phyloP scores from a whole-genome alignment of 495 filamentous ascomycete genomes.

The Xylaria telfairii region DNA sequence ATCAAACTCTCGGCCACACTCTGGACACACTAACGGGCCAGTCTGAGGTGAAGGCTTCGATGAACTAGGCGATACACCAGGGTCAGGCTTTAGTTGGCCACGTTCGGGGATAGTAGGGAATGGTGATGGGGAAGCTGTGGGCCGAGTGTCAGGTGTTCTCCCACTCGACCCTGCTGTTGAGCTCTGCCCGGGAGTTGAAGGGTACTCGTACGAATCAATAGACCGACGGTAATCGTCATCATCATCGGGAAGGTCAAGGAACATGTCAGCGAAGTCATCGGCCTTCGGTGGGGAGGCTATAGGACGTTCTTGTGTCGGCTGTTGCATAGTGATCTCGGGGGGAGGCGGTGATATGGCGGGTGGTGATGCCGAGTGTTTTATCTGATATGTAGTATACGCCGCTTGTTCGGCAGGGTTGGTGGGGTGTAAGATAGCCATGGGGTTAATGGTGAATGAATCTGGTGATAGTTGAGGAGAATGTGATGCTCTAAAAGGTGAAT shows the following conservation, averaged over 20 bases:
- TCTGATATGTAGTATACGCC: constrained; percentile 49
- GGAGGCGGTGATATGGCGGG: constrained; percentile 28
- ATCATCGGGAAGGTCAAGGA: constrained; percentile 40
- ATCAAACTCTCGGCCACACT: constrained; percentile 51
- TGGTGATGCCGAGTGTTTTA: constrained; percentile 47
- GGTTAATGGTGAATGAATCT: constrained; percentile 39
- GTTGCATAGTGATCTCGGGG: constrained; percentile 35
- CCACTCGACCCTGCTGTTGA: constrained; percentile 48
- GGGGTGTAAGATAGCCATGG: constrained; percentile 55
- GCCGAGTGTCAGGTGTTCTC: constrained; percentile 50
- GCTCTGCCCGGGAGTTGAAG: constrained; percentile 47
- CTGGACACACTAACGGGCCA: constrained; percentile 44
- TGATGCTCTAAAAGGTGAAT: constrained; percentile 32
- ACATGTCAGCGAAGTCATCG: constrained; percentile 40
- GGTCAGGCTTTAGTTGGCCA: constrained; percentile 33
- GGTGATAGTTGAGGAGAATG: constrained; percentile 39
- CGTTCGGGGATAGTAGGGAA: constrained; percentile 30
- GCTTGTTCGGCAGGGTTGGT: constrained; percentile 49
- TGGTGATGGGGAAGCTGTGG: constrained; percentile 49
- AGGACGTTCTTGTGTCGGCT: constrained; percentile 29
- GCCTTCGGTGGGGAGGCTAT: constrained; percentile 11
- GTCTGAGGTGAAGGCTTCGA: constrained; percentile 39
- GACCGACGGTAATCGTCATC: constrained; percentile 38
- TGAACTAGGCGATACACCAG: constrained; percentile 34
- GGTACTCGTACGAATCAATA: constrained; percentile 44